Conservation (phyloP, 129 eudicot genomes). For the Tagetes erecta region DNA sequence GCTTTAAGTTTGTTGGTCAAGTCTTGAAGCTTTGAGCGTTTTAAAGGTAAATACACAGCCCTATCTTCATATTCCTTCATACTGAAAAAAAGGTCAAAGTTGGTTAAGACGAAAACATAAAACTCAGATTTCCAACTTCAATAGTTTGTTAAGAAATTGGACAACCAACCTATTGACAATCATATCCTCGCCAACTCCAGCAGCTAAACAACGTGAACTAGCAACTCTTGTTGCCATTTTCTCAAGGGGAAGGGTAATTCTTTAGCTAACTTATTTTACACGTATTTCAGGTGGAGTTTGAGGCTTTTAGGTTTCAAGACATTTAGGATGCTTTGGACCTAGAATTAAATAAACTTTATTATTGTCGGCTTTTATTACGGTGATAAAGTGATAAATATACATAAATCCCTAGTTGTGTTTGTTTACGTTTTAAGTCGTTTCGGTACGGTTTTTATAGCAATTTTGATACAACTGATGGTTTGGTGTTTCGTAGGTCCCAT, state of each 20-base stretch:
- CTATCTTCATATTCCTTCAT: conserved; percentile 91
- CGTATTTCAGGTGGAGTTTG: too few relatives aligned
- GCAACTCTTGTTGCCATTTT: conserved; percentile 99
- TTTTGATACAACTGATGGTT: too few relatives aligned
- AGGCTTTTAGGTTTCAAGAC: too few relatives aligned
- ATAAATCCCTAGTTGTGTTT: too few relatives aligned
- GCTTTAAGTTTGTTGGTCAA: conserved; percentile 79
- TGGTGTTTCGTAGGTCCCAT: too few relatives aligned
- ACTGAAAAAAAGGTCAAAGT: conserved; percentile 26
- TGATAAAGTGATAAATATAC: too few relatives aligned
- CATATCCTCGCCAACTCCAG: conserved; percentile 86
- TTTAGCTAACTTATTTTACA: too few relatives aligned
- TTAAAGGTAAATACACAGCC: conserved; percentile 78
- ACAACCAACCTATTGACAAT: conserved; percentile 61
- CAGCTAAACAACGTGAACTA: conserved; percentile 89
- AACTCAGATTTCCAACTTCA: background rate
- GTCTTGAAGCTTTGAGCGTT: conserved; percentile 75
- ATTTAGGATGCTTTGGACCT: too few relatives aligned
- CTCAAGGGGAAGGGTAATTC: conserved; percentile 90
- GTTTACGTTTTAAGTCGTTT: too few relatives aligned
- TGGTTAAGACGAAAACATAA: background rate
- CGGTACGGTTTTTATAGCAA: too few relatives aligned
- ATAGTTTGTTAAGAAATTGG: background rate
- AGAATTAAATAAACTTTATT: too few relatives aligned
- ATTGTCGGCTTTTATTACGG: too few relatives aligned